Evolutionary conservation across 2,329 filamentous ascomycete genomes (phyloP).

Genomic region (Pseudogymnoascus sp.): DNA sequence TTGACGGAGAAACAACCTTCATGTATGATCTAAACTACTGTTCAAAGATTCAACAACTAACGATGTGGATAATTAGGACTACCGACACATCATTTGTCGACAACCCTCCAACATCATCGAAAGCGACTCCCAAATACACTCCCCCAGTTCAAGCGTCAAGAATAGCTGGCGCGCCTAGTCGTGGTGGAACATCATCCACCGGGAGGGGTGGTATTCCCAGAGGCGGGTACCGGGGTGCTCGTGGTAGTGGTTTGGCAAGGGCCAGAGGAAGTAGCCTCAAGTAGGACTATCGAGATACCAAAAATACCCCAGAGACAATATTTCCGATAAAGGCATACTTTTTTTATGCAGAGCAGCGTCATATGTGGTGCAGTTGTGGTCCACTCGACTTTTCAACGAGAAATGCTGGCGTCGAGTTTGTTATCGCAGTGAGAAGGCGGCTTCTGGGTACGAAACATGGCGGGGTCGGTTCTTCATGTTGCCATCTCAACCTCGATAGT

Average conservation of each 20-base stretch:
- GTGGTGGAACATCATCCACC: constrained; percentile 21
- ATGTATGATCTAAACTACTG: constrained; percentile 46
- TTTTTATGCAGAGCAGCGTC: background rate
- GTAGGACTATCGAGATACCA: background rate
- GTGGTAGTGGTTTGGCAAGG: constrained; percentile 16
- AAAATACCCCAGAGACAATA: constrained; percentile 6
- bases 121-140: constrained; percentile 36
- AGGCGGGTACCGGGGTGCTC: background rate
- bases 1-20: constrained; percentile 71
- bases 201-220: constrained; percentile 17
- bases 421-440: background rate
- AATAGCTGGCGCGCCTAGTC: constrained; percentile 18
- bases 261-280: constrained; percentile 26
- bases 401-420: background rate
- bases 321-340: background rate
- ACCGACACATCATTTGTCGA: constrained; percentile 89
- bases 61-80: constrained; percentile 47
- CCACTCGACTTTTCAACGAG: background rate
- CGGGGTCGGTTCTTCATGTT: background rate
- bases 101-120: constrained; percentile 58
- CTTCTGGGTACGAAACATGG: background rate
- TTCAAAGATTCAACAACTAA: constrained; percentile 1
- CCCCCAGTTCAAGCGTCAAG: constrained; percentile 26
- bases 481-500: constrained; percentile 37
- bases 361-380: background rate